A percentile compares a stretch with the other conserved stretches of the same genome.
Evolutionary conservation across 352 stramenopile genomes (phyloP).

Genomic region (Pythium sukuiense): DNA sequence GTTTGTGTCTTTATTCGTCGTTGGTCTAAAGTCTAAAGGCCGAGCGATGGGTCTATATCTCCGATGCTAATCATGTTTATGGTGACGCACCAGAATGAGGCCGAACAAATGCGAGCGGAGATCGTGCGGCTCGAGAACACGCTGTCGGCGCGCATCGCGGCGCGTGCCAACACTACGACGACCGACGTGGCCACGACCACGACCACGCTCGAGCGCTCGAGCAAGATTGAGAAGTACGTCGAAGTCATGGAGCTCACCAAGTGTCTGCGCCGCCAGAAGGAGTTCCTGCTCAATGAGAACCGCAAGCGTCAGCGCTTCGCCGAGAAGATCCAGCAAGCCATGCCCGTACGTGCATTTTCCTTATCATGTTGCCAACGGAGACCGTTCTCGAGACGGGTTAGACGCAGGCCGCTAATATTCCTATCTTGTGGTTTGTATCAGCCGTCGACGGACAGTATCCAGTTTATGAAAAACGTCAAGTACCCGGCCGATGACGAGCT

Average conservation of each 20-base stretch:
- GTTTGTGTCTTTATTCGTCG: conserved; percentile 10
- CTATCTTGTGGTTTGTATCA: conserved; percentile 17
- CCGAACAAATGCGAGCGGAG: conserved; percentile 77
- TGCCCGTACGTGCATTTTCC: conserved; percentile 50
- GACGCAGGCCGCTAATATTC: conserved; percentile 1
- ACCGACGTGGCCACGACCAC: conserved; percentile 64
- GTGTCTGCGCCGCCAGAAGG: conserved; percentile 81
- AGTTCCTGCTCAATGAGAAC: conserved; percentile 86
- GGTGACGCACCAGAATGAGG: conserved; percentile 44
- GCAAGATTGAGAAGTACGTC: conserved; percentile 87
- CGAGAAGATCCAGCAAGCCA: conserved; percentile 85
- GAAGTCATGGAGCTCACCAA: conserved; percentile 89
- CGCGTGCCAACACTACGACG: conserved; percentile 35
- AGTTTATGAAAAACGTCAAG: conserved; percentile 90
- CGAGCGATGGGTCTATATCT: conserved; percentile 3
- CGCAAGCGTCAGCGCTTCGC: conserved; percentile 84
- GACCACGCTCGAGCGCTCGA: conserved; percentile 71
- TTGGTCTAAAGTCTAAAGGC: neutral
- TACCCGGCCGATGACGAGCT: conserved; percentile 76
- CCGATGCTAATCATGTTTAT: neutral
- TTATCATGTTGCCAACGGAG: neutral
- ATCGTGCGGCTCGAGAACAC: conserved; percentile 80
- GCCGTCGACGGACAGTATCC: conserved; percentile 82
- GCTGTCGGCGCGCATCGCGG: conserved; percentile 66
- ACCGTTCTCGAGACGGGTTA: conserved; percentile 12